Conservation (phyloP, 345 rosid species). For the Geranium rotundifolium region DNA sequence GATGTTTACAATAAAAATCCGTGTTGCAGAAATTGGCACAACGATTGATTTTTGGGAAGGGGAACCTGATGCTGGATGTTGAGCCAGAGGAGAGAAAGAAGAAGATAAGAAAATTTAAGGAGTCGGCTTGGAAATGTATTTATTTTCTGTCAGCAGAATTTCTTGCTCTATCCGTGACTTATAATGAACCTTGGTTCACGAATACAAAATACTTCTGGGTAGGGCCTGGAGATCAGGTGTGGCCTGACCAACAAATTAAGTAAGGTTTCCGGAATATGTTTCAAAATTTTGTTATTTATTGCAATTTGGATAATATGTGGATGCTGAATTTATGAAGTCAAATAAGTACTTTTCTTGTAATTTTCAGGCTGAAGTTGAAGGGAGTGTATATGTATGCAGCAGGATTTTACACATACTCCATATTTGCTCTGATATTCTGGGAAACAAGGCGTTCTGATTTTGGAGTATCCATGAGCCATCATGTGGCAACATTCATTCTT, state of each 20-base stretch:
- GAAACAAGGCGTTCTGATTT: conserved; percentile 99
- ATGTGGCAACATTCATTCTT: conserved; percentile 68
- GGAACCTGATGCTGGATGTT: conserved; percentile 15
- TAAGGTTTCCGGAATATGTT: conserved; percentile 18
- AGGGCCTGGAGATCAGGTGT: conserved; percentile 85
- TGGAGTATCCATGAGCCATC: conserved; percentile 97
- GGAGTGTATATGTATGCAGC: conserved; percentile 79
- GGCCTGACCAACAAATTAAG: conserved; percentile 92
- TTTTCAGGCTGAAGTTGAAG: conserved; percentile 76
- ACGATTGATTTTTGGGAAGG: conserved; percentile 45
- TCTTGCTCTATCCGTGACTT: conserved; percentile 62
- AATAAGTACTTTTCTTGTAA: conserved; percentile 4
- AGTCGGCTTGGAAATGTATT: conserved; percentile 91
- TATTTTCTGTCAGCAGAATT: conserved; percentile 82
- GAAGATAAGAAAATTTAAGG: conserved; percentile 72
- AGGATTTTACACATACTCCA: conserved; percentile 93
- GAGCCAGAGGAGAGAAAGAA: conserved; percentile 30
- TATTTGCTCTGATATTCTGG: conserved; percentile 93
- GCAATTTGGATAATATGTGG: neutral
- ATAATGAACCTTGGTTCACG: conserved; percentile 80
- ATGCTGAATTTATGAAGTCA: conserved; percentile 5
- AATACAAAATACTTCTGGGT: conserved; percentile 75
- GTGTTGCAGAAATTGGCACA: conserved; percentile 48
- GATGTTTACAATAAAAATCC: neutral
- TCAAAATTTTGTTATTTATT: neutral